Base-by-base conservation (phyloP, 2,329 filamentous ascomycete genomes). In the Epichloe brachyelytri region DNA sequence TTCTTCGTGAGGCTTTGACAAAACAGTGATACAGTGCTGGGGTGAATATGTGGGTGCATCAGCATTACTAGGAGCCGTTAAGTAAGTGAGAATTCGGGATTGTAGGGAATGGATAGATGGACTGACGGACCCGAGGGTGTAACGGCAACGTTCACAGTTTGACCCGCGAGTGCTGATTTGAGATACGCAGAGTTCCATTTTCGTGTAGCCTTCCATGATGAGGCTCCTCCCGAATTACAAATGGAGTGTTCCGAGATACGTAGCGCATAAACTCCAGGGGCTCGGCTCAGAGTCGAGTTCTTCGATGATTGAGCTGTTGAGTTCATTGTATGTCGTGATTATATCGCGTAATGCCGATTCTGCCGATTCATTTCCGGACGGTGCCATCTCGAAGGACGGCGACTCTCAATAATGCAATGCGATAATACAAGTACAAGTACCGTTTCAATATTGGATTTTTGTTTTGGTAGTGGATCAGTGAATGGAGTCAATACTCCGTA, bases 221-320 rank as follows among this genome's bases (percentile, higher is more conserved):
- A 61, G 1, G 84, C 84, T 3, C 75, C 85, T 8, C 74, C 38
- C 83, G 75, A 30, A 90, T 70, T 3, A 91, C 77, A 58, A 91
- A 90, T 0, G 87, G 87, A 1, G 80, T 77, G 62, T 91, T 93
- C 37, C 72, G 75, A 15, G 83, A 76, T 19, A 90, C 85, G 65
- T 81, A 84, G 59, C 85, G 79, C 80, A 89, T 85, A 63, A 91
- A 91, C 61, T 90, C 83, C 5, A 93, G 75, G 0, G 78, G 30
- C 82, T 86, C 4, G 87, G 87, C 46, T 83, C 78, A 41, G 77
- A 71, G 14, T 71, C 43, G 3, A 89, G 72, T 57, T 82, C 79
- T 44, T 85, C 77, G 51, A 89, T 71, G 15, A 60, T 58, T 20
- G 69, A 63, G 51, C 73, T 65, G 61, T 91, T 91, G 50, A 90